Evolutionary conservation across 1,284 basidiomycete species (phyloP).

Genomic region (Phaffia rhodozyma): DNA sequence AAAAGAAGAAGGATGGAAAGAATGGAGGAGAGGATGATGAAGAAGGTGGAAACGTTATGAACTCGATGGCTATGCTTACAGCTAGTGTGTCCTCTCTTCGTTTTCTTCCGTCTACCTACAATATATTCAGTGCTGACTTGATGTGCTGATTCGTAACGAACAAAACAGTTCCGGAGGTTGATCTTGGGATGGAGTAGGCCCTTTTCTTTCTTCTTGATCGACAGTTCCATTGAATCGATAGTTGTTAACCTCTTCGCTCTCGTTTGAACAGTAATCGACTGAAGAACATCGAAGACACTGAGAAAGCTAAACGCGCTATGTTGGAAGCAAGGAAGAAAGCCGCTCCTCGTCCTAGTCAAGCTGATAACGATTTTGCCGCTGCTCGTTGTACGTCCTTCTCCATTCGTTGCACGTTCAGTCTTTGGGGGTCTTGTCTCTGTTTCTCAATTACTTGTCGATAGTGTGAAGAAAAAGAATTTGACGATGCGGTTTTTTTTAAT

Average conservation of each 20-base stretch:
- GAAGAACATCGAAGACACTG: conserved; percentile 92
- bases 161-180: conserved; percentile 66
- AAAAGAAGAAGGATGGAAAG: conserved; percentile 23
- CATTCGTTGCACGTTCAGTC: not conserved
- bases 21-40: conserved; percentile 24
- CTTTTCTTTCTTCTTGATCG: conserved; percentile 22
- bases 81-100: conserved; percentile 39
- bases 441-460: no score
- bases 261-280: conserved; percentile 58
- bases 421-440: not conserved
- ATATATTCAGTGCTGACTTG: not conserved
- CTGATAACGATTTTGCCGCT: conserved; percentile 57
- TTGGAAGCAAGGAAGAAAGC: conserved; percentile 53
- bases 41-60: conserved; percentile 68
- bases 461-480: not conserved
- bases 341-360: conserved; percentile 24
- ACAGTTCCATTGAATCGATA: conserved; percentile 2
- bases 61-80: conserved; percentile 84
- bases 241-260: conserved; percentile 9
- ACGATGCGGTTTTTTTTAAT: not conserved
- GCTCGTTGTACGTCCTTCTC: conserved; percentile 56
- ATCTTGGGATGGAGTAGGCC: conserved; percentile 89
- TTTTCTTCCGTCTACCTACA: not conserved
- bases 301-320: conserved; percentile 78
- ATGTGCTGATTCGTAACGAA: not conserved